Evolutionary conservation across 2,329 filamentous ascomycete genomes (phyloP).

Genomic region (Apiospora arundinis): DNA sequence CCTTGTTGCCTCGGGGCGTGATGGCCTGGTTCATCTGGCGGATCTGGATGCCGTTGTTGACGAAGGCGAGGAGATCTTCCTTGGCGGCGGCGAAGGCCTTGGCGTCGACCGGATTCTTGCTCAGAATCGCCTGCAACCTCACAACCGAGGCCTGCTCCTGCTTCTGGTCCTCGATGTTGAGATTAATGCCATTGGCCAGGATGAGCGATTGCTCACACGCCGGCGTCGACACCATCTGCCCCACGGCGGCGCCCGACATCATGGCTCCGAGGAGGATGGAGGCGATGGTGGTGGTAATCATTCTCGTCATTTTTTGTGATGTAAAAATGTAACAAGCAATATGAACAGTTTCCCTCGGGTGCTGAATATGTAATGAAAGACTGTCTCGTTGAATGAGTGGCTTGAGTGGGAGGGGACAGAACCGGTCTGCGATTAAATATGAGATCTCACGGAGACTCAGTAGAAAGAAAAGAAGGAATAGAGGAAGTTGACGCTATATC

Average conservation of each 20-base stretch:
- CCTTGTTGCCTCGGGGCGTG: constrained; percentile 26
- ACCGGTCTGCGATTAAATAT: background rate
- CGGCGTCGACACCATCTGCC: background rate
- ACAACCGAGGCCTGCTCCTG: constrained; percentile 29
- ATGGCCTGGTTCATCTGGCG: constrained; percentile 34
- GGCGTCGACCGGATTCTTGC: constrained; percentile 25
- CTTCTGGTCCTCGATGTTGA: constrained; percentile 35
- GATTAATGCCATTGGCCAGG: constrained; percentile 31
- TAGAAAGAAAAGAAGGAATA: background rate
- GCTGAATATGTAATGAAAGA: background rate
- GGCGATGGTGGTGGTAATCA: background rate
- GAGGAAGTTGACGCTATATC: background rate
- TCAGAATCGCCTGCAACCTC: constrained; percentile 24
- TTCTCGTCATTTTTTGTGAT: background rate
- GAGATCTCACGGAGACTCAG: background rate
- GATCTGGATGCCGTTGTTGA: constrained; percentile 33
- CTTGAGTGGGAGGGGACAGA: background rate
- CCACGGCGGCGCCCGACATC: background rate
- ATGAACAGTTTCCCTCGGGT: background rate
- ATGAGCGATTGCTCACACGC: constrained; percentile 30
- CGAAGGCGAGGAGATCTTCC: constrained; percentile 29
- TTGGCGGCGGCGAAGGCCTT: constrained; percentile 28
- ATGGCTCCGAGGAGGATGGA: background rate
- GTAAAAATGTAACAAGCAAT: background rate
- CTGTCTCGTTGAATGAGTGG: background rate